phyloP scores from a whole-genome alignment of 2,329 filamentous ascomycete species.

The Stagonosporopsis chrysanthemi region DNA sequence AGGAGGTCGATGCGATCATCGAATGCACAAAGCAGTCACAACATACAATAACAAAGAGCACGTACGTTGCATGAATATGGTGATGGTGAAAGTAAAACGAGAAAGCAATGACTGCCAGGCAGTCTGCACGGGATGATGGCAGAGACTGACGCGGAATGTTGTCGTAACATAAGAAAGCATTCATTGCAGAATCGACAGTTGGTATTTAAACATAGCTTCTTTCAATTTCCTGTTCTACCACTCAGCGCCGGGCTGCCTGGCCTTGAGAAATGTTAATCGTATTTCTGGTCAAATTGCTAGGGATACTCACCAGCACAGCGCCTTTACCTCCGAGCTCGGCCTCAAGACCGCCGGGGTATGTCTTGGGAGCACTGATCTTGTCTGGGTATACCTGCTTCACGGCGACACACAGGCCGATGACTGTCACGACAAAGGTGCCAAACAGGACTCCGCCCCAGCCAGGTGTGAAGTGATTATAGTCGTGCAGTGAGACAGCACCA shows the following conservation, averaged over 20 bases:
- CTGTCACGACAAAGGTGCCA: conserved; percentile 53
- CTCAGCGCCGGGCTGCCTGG: conserved; percentile 32
- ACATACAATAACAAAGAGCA: no score
- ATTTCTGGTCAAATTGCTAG: accelerated
- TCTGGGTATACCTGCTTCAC: conserved; percentile 55
- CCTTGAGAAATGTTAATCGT: conserved; percentile 24
- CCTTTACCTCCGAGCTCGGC: conserved; percentile 56
- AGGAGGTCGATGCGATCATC: no score
- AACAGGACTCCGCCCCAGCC: conserved; percentile 71
- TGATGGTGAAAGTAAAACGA: no score
- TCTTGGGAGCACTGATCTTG: conserved; percentile 54
- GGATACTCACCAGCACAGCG: conserved; percentile 50
- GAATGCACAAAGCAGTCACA: no score
- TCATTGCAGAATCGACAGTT: conserved; percentile 8
- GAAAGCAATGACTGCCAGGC: no score
- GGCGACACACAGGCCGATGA: conserved; percentile 51
- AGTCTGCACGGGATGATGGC: background rate
- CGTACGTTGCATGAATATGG: no score
- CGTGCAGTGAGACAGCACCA: conserved; percentile 85
- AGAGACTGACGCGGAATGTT: background rate
- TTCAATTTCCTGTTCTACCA: conserved; percentile 23
- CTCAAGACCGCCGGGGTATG: conserved; percentile 57
- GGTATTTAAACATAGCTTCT: conserved; percentile 21
- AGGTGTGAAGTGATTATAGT: conserved; percentile 84
- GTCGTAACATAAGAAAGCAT: conserved; percentile 1